Conservation (phyloP, 2,329 filamentous ascomycete genomes). For the Ophiocordyceps camponoti-rufipedis region DNA sequence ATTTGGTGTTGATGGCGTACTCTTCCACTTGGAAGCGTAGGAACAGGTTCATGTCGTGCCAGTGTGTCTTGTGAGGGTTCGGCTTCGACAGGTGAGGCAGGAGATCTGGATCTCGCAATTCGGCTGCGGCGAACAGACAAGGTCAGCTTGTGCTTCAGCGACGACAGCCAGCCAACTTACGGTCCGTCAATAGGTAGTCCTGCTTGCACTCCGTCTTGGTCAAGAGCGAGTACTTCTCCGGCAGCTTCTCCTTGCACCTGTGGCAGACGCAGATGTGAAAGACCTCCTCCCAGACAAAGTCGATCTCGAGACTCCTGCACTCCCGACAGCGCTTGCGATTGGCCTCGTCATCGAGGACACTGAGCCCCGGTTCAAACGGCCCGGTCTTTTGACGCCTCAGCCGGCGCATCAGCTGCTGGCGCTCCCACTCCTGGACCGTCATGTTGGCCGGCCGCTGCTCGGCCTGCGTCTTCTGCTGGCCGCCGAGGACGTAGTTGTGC, state of each 20-base stretch:
- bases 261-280: constrained; percentile 62
- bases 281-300: constrained; percentile 85
- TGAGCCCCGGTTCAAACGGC: constrained; percentile 79
- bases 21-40: constrained; percentile 86
- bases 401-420: constrained; percentile 54
- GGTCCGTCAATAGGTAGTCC: constrained; percentile 88
- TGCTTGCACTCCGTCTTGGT: constrained; percentile 95
- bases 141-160: not conserved
- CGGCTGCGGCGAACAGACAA: constrained; percentile 31
- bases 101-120: constrained; percentile 74
- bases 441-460: constrained; percentile 65
- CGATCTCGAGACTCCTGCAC: constrained; percentile 70
- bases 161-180: constrained; percentile 26
- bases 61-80: constrained; percentile 89
- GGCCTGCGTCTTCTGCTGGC: constrained; percentile 18
- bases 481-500: constrained; percentile 55
- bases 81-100: constrained; percentile 76
- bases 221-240: constrained; percentile 85
- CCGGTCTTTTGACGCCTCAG: constrained; percentile 59
- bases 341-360: constrained; percentile 44
- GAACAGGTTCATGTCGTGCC: constrained; percentile 98
- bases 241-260: constrained; percentile 70
- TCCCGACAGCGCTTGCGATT: constrained; percentile 64
- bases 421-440: constrained; percentile 83
- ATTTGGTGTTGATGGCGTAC: constrained; percentile 78